phyloP scores from a whole-genome alignment of 441 rosid species.

The Euphorbia schlechtendalii region DNA sequence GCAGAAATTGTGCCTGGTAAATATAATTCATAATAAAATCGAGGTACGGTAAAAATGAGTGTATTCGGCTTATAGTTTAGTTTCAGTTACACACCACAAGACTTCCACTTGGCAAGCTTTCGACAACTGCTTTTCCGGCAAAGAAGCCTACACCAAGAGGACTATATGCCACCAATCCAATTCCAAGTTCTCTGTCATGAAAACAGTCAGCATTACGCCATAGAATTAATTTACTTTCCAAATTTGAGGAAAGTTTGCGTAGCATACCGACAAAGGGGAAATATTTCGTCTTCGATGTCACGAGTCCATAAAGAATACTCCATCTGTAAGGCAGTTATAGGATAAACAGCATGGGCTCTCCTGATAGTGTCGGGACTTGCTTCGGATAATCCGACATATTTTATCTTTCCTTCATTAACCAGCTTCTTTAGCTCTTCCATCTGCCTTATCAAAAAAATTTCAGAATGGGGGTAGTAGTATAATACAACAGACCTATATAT shows the following conservation, averaged over 20 bases:
- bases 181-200: slow-evolving; percentile 43
- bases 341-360: slow-evolving; percentile 49
- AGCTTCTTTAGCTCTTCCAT: slow-evolving; percentile 50
- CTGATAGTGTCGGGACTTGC: slow-evolving; percentile 39
- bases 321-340: slow-evolving; percentile 47
- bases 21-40: not conserved
- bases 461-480: too few species aligned
- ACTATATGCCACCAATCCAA: slow-evolving; percentile 43
- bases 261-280: slow-evolving; percentile 21
- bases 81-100: slow-evolving; percentile 21
- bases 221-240: too few species aligned
- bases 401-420: slow-evolving; percentile 44
- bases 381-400: slow-evolving; percentile 42
- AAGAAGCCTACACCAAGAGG: slow-evolving; percentile 51
- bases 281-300: slow-evolving; percentile 39
- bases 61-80: too few species aligned
- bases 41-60: too few species aligned
- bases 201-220: too few species aligned
- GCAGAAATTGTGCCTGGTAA: slow-evolving; percentile 22
- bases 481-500: not conserved
- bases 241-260: too few species aligned
- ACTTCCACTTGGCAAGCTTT: slow-evolving; percentile 31
- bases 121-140: slow-evolving; percentile 38
- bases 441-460: slow-evolving; percentile 10
- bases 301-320: slow-evolving; percentile 48